Evolutionary conservation across 345 rosid genomes (phyloP).

Genomic region (Melaleuca quinquenervia): DNA sequence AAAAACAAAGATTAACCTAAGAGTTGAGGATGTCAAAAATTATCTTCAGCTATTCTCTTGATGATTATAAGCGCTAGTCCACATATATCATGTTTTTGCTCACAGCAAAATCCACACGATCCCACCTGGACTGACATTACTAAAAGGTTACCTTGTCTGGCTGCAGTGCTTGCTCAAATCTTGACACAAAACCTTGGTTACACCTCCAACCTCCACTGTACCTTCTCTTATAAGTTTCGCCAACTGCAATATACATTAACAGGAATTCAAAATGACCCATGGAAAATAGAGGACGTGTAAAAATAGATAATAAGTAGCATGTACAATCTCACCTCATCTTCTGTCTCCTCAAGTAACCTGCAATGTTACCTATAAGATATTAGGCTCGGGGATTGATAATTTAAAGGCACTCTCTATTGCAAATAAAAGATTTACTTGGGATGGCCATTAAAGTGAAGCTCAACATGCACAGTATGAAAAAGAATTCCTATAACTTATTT

Average conservation of each 20-base stretch:
- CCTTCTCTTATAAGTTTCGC: slow-evolving; percentile 68
- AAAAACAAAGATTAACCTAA: not conserved
- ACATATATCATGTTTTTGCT: not conserved
- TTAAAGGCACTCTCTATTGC: not conserved
- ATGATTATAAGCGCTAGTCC: not conserved
- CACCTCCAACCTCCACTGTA: slow-evolving; percentile 58
- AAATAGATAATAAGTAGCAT: not conserved
- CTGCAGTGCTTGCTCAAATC: slow-evolving; percentile 71
- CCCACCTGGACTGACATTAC: not conserved
- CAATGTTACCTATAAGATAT: slow-evolving; percentile 2
- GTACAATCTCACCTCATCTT: slow-evolving; percentile 64
- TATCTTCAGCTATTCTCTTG: not conserved
- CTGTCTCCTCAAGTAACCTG: slow-evolving; percentile 87
- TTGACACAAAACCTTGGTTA: slow-evolving; percentile 63
- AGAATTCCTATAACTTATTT: not conserved
- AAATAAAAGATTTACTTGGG: not conserved
- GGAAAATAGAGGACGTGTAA: not conserved
- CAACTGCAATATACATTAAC: slow-evolving; percentile 26
- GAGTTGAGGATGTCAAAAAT: not conserved
- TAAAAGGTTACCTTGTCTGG: slow-evolving; percentile 35
- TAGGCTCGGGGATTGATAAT: not conserved
- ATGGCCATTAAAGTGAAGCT: not conserved
- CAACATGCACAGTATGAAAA: not conserved
- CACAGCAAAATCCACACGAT: not conserved
- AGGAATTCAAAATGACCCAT: not conserved